Evolutionary conservation across 768 basidiomycete species (phyloP).

Genomic region (Collybiopsis luxurians): DNA sequence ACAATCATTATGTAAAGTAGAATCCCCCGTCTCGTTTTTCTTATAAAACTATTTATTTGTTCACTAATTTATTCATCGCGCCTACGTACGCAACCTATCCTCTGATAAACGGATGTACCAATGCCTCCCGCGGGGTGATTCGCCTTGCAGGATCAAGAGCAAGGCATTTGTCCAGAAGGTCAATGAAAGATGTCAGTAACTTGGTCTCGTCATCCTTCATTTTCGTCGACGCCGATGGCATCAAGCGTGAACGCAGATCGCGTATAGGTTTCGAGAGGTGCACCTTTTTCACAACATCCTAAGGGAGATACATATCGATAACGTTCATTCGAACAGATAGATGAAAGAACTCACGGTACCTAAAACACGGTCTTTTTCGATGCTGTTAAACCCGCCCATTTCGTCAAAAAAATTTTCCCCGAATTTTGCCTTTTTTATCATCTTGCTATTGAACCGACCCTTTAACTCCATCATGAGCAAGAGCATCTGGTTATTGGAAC

Average conservation of each 20-base stretch:
- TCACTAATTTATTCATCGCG: neutral
- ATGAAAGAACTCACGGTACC: conserved; percentile 61
- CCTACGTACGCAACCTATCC: neutral
- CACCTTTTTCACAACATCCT: conserved; percentile 83
- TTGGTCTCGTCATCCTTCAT: conserved; percentile 89
- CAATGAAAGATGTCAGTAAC: conserved; percentile 75
- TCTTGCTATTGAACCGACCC: conserved; percentile 88
- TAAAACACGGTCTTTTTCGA: conserved; percentile 82
- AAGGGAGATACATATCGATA: conserved; percentile 7
- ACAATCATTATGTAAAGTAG: too few relatives aligned
- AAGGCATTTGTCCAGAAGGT: conserved; percentile 89
- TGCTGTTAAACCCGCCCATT: conserved; percentile 78
- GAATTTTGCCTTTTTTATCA: conserved; percentile 94
- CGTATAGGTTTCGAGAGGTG: conserved; percentile 79
- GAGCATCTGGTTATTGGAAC: conserved; percentile 97
- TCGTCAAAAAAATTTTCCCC: conserved; percentile 94
- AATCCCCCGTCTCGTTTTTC: too few relatives aligned
- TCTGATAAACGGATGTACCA: conserved; percentile 79
- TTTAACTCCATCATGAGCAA: conserved; percentile 97
- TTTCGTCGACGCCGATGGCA: conserved; percentile 77
- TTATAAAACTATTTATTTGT: too few relatives aligned
- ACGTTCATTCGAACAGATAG: too few relatives aligned
- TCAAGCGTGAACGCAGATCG: conserved; percentile 78
- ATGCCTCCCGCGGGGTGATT: conserved; percentile 87
- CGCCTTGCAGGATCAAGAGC: conserved; percentile 82